Evolutionary conservation across 257 asterid genomes (phyloP).

Genomic region (Paraleonurus japonicus): DNA sequence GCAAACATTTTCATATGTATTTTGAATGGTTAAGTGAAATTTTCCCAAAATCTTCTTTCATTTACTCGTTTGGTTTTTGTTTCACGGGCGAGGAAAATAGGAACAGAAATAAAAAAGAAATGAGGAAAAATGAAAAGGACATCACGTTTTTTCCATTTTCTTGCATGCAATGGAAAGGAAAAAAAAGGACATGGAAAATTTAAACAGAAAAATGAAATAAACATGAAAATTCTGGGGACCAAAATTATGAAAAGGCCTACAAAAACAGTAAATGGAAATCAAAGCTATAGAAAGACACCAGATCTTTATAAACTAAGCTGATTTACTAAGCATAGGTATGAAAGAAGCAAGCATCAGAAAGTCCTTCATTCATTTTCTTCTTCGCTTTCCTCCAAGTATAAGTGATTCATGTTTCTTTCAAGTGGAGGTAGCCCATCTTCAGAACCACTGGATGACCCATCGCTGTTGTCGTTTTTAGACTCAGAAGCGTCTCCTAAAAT

Average conservation of each 20-base stretch:
- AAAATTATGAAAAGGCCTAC: neutral
- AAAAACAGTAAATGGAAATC: neutral
- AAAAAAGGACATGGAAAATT: neutral
- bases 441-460: constrained; percentile 46
- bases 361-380: constrained; percentile 60
- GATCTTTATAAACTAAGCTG: neutral
- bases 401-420: constrained; percentile 87
- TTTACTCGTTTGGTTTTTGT: no score
- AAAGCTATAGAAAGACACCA: neutral
- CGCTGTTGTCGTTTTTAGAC: constrained; percentile 36
- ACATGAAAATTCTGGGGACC: neutral
- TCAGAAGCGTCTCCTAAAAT: constrained; percentile 43
- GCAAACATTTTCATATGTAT: neutral
- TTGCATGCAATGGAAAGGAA: neutral
- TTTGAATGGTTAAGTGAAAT: neutral
- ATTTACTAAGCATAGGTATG: neutral
- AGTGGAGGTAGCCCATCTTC: constrained; percentile 96
- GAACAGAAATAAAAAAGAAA: neutral
- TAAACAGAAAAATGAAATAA: no score
- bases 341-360: neutral
- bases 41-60: no score
- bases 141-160: neutral
- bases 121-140: no score
- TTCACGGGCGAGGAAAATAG: neutral
- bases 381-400: constrained; percentile 52